These are phyloP conservation scores for Emydomyces testavorans DNA, from an alignment of 2,329 filamentous ascomycete genomes.

Conservation along the genomic window DNA sequence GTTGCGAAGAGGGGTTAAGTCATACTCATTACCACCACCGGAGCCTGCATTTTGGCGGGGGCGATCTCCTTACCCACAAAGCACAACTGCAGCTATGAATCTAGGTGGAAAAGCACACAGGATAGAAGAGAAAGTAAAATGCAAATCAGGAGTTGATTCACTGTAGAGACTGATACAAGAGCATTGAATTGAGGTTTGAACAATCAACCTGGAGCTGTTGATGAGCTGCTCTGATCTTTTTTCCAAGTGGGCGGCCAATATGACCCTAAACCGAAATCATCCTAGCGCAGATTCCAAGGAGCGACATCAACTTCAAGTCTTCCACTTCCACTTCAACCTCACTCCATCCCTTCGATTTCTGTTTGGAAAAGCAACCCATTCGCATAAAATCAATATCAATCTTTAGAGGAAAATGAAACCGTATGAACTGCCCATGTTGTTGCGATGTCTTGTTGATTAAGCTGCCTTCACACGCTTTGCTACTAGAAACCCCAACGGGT, in stretches of 20 bases:
- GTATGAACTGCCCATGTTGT: background rate
- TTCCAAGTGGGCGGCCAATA: slow-evolving; percentile 6
- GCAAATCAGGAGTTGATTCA: background rate
- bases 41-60: slow-evolving; percentile 58
- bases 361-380: too few species aligned
- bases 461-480: too few species aligned
- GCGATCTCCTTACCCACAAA: slow-evolving; percentile 13
- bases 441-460: background rate
- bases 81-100: slow-evolving; percentile 3
- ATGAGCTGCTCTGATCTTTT: slow-evolving; percentile 10
- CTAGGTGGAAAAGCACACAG: slow-evolving; percentile 6
- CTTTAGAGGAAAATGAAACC: too few species aligned
- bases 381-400: too few species aligned
- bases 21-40: slow-evolving; percentile 65
- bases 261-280: slow-evolving; percentile 14
- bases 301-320: background rate
- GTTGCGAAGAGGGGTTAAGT: slow-evolving; percentile 12
- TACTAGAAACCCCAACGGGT: too few species aligned
- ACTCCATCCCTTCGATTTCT: background rate
- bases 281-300: slow-evolving; percentile 9
- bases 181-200: background rate
- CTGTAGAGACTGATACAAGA: background rate
- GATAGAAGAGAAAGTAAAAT: slow-evolving; percentile 12
- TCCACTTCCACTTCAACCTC: background rate
- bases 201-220: slow-evolving; percentile 11